Evolutionary conservation across 2,329 filamentous ascomycete genomes (phyloP).

Genomic region (Raffaelea deltoideospora): DNA sequence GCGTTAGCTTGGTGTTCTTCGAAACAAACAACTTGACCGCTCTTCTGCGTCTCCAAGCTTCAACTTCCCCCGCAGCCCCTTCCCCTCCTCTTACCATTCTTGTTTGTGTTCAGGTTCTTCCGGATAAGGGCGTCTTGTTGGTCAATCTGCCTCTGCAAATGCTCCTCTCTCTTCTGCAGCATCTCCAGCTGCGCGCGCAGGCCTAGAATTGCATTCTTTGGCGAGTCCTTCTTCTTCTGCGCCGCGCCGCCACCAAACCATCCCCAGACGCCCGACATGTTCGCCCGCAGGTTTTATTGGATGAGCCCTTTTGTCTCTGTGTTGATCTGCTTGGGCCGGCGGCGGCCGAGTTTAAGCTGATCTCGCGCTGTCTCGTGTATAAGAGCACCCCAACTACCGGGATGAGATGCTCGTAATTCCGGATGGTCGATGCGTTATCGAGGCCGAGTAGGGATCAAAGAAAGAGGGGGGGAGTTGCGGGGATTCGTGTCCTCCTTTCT

Average conservation of each 20-base stretch:
- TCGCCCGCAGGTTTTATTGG: no score
- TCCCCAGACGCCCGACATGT: constrained; percentile 62
- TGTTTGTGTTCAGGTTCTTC: constrained; percentile 81
- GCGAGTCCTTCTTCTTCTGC: constrained; percentile 79
- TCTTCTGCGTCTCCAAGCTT: background rate
- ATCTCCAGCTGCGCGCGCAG: constrained; percentile 86
- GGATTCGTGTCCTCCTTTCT: no score
- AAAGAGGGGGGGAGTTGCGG: no score
- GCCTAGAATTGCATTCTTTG: constrained; percentile 90
- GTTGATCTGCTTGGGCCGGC: no score
- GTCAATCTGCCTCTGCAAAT: constrained; percentile 80
- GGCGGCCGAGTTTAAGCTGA: no score
- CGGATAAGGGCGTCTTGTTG: constrained; percentile 80
- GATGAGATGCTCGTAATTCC: no score
- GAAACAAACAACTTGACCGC: background rate
- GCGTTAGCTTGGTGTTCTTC: no score
- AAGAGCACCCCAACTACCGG: no score
- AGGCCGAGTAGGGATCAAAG: no score
- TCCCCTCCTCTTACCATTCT: constrained; percentile 52
- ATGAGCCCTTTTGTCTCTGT: no score
- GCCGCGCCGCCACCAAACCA: constrained; percentile 81
- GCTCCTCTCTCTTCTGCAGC: constrained; percentile 90
- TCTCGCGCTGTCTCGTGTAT: no score
- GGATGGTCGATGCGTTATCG: no score
- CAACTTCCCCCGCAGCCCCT: background rate